Evolutionary conservation across 805 yeast species (phyloP), one percentile per base, ranked within the genome.

Genomic region (Wickerhamomyces kurtzmanii): DNA sequence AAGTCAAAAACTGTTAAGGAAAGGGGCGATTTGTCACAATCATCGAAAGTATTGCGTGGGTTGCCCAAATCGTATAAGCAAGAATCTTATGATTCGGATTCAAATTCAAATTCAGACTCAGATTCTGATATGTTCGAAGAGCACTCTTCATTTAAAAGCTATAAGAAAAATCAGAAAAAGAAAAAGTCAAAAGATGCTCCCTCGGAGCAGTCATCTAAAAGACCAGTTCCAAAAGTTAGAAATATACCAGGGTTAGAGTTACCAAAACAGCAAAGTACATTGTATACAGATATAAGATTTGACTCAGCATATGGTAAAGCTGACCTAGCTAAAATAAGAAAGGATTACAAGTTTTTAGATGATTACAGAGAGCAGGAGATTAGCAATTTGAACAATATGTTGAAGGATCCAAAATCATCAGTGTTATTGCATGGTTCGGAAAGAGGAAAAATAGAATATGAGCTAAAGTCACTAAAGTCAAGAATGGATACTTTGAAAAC

Each of bases 291-390:
- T 57, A 78, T 93, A 19, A 65, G 98, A 40, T 91, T 91, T 50
- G 96, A 91, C 52, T 69, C 89, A 3, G 86, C 95, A 0, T 73
- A 74, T 37, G 97, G 97, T 32, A 79, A 74, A 42, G 83, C 91
- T 1, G 89, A 87, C 48, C 55, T 70, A 33, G 57, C 62, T 18
- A 62, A 65, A 33, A 69, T 82, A 12, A 64, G 96, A 34, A 71
- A 74, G 43, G 77, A 89, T 45, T 91, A 91, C 57, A 68, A 72
- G 24, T 91, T 91, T 47, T 57, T 91, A 32, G 94, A 86, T 51
- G 86, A 80, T 22, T 91, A 91, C 51, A 68, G 97, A 50, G 64
- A 76, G 38, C 52, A 62, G 7, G 98, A 91, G 49, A 63, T 91
- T 21, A 39, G 54, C 3, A 71, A 75, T 23, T 63, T 89, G 61